Percentiles rank a stretch among this genome's conserved stretches.
Evolutionary conservation across 768 basidiomycete species (phyloP).

Genomic region (Hericium alpestre): DNA sequence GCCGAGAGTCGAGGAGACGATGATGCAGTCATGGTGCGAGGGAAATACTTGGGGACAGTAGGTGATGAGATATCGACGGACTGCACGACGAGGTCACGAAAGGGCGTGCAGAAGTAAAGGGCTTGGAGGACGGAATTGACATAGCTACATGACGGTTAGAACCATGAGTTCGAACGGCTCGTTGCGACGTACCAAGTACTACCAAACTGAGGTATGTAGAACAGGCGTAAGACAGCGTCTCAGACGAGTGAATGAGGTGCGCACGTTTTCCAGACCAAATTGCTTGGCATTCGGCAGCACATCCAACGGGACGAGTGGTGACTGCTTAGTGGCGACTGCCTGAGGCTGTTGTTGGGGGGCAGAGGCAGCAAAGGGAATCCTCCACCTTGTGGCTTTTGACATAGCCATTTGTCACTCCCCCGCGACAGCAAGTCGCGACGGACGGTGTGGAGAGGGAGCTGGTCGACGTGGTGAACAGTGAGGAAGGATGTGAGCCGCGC

Average conservation of each 20-base stretch:
- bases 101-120: slow-evolving; percentile 89
- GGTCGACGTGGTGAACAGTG: slow-evolving; percentile 1
- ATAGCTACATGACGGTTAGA: slow-evolving; percentile 46
- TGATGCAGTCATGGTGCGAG: slow-evolving; percentile 16
- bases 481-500: neutral
- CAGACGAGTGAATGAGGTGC: slow-evolving; percentile 21
- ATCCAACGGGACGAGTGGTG: slow-evolving; percentile 13
- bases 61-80: slow-evolving; percentile 41
- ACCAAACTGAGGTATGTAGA: slow-evolving; percentile 55
- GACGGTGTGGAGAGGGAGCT: neutral
- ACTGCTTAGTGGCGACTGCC: neutral
- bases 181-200: slow-evolving; percentile 71
- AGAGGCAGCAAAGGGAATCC: slow-evolving; percentile 9
- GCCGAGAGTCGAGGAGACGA: slow-evolving; percentile 25
- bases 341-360: slow-evolving; percentile 5
- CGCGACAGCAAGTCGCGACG: neutral
- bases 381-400: slow-evolving; percentile 11
- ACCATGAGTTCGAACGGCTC: neutral
- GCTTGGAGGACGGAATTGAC: slow-evolving; percentile 98
- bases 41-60: slow-evolving; percentile 23
- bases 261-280: slow-evolving; percentile 94
- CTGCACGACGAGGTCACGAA: slow-evolving; percentile 82
- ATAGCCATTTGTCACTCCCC: slow-evolving; percentile 6
- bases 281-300: slow-evolving; percentile 68
- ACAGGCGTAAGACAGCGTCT: neutral